Evolutionary conservation across 2,329 filamentous ascomycete species (phyloP), one percentile per base, ranked within the genome.

Genomic region (Phaeosphaeriaceae sp.): DNA sequence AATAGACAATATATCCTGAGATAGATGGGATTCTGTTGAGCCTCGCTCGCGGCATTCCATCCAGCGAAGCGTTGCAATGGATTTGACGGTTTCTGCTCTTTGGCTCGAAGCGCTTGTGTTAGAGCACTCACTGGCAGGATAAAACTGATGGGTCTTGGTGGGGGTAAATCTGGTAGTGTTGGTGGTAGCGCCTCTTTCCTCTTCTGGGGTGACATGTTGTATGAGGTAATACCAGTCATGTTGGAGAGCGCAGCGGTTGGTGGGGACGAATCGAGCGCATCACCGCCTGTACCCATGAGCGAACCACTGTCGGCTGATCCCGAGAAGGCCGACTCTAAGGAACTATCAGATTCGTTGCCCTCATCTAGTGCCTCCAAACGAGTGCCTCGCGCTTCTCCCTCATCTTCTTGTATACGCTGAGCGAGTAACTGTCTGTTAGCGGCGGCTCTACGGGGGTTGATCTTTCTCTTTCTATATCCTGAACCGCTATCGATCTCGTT

Each of bases 1-100:
- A 87, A 90, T 0, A 89, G 86, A 6, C 84, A 87, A 69, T 90
- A 93, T 33, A 95, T 89, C 47, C 88, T 88, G 54, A 94, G 82
- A 60, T 84, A 85, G 16, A 94, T 79, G 2, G 90, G 89, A 41
- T 87, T 89, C 13, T 66, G 63, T 26, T 72, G 66, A 6, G 87
- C 83, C 53, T 92, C 90, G 15, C 88, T 90, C 67, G 92, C 87
- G 0, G 89, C 90, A 48, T 87, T 90, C 30, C 90, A 80, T 13
- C 87, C 83, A 1, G 88, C 89, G 72, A 91, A 94, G 18, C 83
- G 82, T 62, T 92, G 88, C 57, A 93, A 87, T 0, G 89, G 89
- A 64, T 88, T 85, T 5, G 83, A 82, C 6, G 83, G 81, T 58
- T 87, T 87, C 1, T 86, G 81, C 58, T 87, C 85, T 69, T 88